Conservation (phyloP, 2,329 filamentous ascomycete genomes). For the Penicillium sp. region DNA sequence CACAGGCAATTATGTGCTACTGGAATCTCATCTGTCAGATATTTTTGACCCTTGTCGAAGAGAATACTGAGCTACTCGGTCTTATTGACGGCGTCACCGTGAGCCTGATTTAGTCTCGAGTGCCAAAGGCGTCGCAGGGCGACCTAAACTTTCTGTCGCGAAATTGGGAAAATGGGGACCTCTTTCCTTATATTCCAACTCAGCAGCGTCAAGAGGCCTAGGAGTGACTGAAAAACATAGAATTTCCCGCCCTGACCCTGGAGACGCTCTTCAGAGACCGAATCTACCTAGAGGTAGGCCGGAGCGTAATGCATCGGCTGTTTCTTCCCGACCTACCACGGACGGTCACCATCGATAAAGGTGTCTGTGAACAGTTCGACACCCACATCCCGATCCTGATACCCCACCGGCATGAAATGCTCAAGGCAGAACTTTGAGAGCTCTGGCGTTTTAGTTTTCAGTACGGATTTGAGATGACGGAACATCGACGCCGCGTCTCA, state of each 20-base stretch:
- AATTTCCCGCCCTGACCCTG: conserved; percentile 10
- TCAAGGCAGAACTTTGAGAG: conserved; percentile 4
- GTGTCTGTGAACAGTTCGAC: conserved; percentile 3
- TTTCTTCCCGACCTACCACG: not conserved
- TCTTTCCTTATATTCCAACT: not conserved
- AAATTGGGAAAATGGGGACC: not conserved
- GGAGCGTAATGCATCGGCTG: conserved; percentile 4
- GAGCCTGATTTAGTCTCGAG: conserved; percentile 5
- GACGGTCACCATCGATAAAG: conserved; percentile 8
- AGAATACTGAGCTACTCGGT: not conserved
- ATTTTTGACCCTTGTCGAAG: not conserved
- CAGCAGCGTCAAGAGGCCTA: not conserved
- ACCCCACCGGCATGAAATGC: not conserved
- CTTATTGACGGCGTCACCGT: conserved; percentile 7
- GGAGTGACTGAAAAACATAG: conserved; percentile 6
- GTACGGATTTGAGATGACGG: conserved; percentile 9
- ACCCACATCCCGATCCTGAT: not conserved
- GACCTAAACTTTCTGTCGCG: not conserved
- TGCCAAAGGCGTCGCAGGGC: conserved; percentile 3
- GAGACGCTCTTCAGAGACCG: conserved; percentile 14
- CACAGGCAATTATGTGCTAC: not conserved
- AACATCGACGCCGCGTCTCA: not conserved
- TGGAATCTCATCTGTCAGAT: not conserved
- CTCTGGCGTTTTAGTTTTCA: conserved; percentile 15
- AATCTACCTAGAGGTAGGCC: conserved; percentile 8